phyloP scores from a whole-genome alignment of 2,329 filamentous ascomycete species.

The Alternaria postmessia region DNA sequence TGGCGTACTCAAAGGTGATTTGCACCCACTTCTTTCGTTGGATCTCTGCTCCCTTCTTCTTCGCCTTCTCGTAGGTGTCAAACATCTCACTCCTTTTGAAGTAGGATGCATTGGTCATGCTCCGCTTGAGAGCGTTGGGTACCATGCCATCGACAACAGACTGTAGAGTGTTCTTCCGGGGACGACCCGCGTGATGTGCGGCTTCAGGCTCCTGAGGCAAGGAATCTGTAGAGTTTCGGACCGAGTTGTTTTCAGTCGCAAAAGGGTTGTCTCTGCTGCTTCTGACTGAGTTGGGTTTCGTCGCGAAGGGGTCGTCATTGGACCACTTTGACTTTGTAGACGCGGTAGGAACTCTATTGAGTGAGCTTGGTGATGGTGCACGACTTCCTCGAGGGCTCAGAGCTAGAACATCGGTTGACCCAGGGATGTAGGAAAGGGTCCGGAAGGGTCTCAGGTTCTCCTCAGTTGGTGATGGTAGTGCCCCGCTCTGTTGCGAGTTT shows the following conservation, averaged over 20 bases:
- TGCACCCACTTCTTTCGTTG: slow-evolving; percentile 49
- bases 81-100: slow-evolving; percentile 25
- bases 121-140: slow-evolving; percentile 24
- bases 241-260: slow-evolving; percentile 8
- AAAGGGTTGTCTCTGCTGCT: slow-evolving; percentile 10
- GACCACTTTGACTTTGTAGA: slow-evolving; percentile 12
- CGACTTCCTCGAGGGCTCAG: slow-evolving; percentile 13
- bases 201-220: slow-evolving; percentile 17
- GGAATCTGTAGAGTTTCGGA: not conserved
- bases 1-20: slow-evolving; percentile 49
- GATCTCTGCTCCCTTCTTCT: slow-evolving; percentile 28
- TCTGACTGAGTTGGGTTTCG: slow-evolving; percentile 18
- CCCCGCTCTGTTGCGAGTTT: slow-evolving; percentile 1
- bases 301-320: slow-evolving; percentile 23
- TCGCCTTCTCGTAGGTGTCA: slow-evolving; percentile 36
- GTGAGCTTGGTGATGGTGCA: slow-evolving; percentile 7
- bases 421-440: slow-evolving; percentile 10
- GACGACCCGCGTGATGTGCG: slow-evolving; percentile 12
- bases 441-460: not conserved
- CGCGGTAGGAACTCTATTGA: not conserved
- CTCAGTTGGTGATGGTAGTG: slow-evolving; percentile 6
- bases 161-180: slow-evolving; percentile 24
- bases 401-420: slow-evolving; percentile 7
- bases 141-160: slow-evolving; percentile 28
- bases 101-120: slow-evolving; percentile 27